Conservation (phyloP, 2,329 filamentous ascomycete species). For the Tolypocladium ophioglossoides region DNA sequence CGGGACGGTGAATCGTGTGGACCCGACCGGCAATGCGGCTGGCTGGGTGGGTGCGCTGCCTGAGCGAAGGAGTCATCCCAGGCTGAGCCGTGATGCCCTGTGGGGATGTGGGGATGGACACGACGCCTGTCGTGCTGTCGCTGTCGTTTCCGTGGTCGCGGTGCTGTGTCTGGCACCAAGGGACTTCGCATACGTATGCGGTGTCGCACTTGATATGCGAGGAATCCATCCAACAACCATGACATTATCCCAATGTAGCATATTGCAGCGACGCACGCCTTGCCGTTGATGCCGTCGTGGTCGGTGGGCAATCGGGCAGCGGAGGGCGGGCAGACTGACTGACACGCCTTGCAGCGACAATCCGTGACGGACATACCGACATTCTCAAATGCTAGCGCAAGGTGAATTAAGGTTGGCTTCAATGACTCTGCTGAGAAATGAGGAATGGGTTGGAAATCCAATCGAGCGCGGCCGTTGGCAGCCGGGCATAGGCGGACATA, state of each 20-base stretch:
- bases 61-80: not conserved
- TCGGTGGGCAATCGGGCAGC: not conserved
- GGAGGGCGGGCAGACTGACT: not conserved
- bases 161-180: not conserved
- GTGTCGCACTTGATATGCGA: not conserved
- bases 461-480: no score
- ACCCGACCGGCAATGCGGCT: not conserved
- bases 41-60: not conserved
- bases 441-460: slow-evolving; percentile 2
- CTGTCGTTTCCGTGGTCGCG: not conserved
- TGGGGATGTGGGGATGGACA: no score
- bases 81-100: no score
- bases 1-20: no score
- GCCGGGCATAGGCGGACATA: slow-evolving; percentile 4
- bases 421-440: slow-evolving; percentile 4
- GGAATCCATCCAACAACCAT: not conserved
- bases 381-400: not conserved
- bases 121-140: no score
- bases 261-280: not conserved
- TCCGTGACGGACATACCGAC: not conserved
- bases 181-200: not conserved
- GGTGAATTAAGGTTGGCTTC: not conserved
- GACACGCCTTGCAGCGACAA: not conserved
- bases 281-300: not conserved
- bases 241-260: not conserved